Conservation (phyloP, 2,329 filamentous ascomycete genomes). For the Aspergillus intermedius region DNA sequence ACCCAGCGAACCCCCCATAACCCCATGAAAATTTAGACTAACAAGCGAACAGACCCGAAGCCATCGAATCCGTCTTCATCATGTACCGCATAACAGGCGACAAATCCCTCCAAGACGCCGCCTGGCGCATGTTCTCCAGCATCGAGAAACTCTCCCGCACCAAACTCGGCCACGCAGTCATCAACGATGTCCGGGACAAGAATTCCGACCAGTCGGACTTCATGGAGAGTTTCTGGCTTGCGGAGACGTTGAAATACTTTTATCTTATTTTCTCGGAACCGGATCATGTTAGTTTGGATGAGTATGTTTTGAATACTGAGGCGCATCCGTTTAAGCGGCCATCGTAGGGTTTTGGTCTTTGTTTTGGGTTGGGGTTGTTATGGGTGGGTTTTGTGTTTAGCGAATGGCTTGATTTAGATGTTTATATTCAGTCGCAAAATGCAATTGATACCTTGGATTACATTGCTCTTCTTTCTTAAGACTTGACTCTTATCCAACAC, state of each 20-base stretch:
- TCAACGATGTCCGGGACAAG: conserved; percentile 34
- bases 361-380: background rate
- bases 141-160: conserved; percentile 41
- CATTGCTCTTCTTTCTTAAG: background rate
- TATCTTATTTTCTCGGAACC: conserved; percentile 41
- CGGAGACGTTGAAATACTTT: conserved; percentile 41
- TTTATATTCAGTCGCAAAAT: background rate
- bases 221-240: conserved; percentile 44
- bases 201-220: conserved; percentile 27
- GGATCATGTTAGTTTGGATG: conserved; percentile 34
- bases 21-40: background rate
- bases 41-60: conserved; percentile 40
- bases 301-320: conserved; percentile 42
- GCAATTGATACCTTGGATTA: background rate
- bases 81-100: conserved; percentile 56
- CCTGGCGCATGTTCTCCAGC: conserved; percentile 46
- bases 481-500: too few species aligned
- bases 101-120: conserved; percentile 38
- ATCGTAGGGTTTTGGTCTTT: background rate
- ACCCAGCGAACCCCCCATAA: background rate
- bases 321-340: conserved; percentile 34
- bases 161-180: conserved; percentile 38
- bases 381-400: background rate
- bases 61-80: conserved; percentile 57
- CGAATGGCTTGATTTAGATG: background rate